A percentile compares a stretch with the other conserved stretches of the same genome.
phyloP scores from a whole-genome alignment of 495 filamentous ascomycete species.

The Immersiella caudata region DNA sequence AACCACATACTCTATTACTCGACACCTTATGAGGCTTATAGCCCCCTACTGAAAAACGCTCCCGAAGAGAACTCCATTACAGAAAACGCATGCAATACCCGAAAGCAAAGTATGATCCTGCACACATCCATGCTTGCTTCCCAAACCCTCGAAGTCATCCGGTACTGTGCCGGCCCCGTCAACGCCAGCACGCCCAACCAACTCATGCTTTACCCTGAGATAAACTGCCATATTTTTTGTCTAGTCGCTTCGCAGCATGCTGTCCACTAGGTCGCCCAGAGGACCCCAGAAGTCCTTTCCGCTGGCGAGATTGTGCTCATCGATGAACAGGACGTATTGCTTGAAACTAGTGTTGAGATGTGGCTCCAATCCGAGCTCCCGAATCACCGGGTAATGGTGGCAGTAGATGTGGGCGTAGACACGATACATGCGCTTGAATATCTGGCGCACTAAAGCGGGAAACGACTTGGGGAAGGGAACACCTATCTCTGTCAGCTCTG shows the following conservation, averaged over 20 bases:
- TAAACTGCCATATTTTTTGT: neutral
- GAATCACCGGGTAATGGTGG: conserved; percentile 97
- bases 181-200: conserved; percentile 18
- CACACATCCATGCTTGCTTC: conserved; percentile 22
- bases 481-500: conserved; percentile 52
- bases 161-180: conserved; percentile 9
- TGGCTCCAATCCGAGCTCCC: conserved; percentile 92
- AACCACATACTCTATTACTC: neutral
- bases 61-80: conserved; percentile 6
- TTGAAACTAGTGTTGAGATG: conserved; percentile 99
- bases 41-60: conserved; percentile 5
- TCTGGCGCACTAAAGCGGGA: conserved; percentile 79
- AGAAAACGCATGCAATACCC: conserved; percentile 21
- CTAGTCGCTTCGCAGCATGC: conserved; percentile 91
- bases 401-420: conserved; percentile 99
- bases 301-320: conserved; percentile 84
- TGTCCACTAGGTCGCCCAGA: conserved; percentile 94
- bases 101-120: conserved; percentile 16
- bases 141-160: conserved; percentile 15
- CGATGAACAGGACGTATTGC: conserved; percentile 96
- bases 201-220: conserved; percentile 10
- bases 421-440: conserved; percentile 98
- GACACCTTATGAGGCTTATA: neutral
- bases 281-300: conserved; percentile 98
- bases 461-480: conserved; percentile 96